A percentile compares a stretch with the other conserved stretches of the same genome.
Conservation (phyloP, 108 stramenopile species). For the Pseudonitzschia multiseries region DNA sequence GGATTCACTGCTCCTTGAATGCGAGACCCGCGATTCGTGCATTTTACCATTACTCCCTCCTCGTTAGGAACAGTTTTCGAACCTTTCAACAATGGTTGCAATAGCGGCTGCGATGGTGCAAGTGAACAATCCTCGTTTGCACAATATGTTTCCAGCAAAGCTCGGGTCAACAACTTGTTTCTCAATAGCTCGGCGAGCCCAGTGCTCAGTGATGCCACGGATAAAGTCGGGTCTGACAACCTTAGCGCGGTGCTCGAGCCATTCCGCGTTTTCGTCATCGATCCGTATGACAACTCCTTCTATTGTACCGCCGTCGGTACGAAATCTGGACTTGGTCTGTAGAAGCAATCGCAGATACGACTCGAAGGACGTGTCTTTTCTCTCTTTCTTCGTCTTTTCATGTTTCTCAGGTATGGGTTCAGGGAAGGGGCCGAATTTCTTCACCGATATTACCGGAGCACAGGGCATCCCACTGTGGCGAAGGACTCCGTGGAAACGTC, state of each 20-base stretch:
- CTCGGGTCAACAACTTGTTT: conserved; percentile 27
- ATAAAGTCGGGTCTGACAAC: conserved; percentile 43
- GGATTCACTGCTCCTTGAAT: not conserved
- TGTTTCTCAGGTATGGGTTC: not conserved
- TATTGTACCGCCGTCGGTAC: conserved; percentile 28
- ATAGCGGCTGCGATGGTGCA: not conserved
- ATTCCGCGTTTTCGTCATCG: conserved; percentile 19
- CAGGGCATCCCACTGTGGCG: conserved; percentile 18
- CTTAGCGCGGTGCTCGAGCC: conserved; percentile 27
- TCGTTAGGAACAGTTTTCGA: not conserved
- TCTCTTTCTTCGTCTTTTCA: too few species aligned
- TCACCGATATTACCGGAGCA: conserved; percentile 18
- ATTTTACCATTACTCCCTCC: not conserved
- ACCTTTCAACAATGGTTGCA: not conserved
- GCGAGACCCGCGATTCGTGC: too few species aligned
- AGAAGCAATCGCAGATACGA: conserved; percentile 14
- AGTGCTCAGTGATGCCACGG: conserved; percentile 30
- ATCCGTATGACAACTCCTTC: conserved; percentile 45
- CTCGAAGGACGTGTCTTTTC: not conserved
- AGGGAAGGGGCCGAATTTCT: conserved; percentile 9
- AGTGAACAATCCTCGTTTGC: not conserved
- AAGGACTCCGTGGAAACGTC: conserved; percentile 27
- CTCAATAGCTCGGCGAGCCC: conserved; percentile 26
- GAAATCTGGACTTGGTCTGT: conserved; percentile 28
- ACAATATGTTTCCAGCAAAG: conserved; percentile 20